Percentiles rank a stretch among this genome's conserved stretches.
These are phyloP conservation scores for Penicillium sp. DNA, from an alignment of 2,329 filamentous ascomycete genomes.

Conservation along the genomic window DNA sequence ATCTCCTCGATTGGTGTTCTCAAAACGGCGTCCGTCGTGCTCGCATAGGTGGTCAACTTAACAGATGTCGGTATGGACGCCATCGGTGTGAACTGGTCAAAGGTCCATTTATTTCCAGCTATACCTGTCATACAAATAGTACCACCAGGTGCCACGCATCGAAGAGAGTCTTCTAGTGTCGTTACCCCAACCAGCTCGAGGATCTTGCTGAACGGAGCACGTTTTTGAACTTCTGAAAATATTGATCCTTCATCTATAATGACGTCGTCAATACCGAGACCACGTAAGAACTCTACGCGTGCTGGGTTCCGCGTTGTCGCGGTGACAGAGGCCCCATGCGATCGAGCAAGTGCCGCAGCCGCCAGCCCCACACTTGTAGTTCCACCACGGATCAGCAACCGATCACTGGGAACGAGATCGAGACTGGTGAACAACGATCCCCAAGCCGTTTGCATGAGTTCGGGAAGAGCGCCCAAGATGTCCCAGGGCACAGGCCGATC, in stretches of 20 bases:
- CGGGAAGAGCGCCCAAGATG: neutral
- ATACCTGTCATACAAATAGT: neutral
- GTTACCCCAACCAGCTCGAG: neutral
- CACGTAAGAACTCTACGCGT: neutral
- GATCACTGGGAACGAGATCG: neutral
- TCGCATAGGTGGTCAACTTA: neutral
- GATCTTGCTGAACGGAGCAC: neutral
- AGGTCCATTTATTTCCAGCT: neutral
- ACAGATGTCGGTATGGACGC: neutral
- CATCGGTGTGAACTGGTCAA: neutral
- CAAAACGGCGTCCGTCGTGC: neutral
- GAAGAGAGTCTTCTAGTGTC: neutral
- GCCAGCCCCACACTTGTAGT: neutral
- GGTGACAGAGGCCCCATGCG: neutral
- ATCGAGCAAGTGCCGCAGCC: neutral
- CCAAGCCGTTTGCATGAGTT: neutral
- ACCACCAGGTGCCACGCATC: neutral
- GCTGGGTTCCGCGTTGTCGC: neutral
- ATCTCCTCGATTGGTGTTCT: slow-evolving; percentile 1
- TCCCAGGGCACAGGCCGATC: neutral
- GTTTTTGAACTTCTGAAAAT: neutral
- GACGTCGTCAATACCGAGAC: neutral
- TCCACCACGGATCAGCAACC: neutral
- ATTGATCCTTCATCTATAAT: neutral
- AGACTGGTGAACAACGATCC: neutral